These are phyloP conservation scores for Venturia aucupariae DNA, from an alignment of 2,329 filamentous ascomycete species.

Conservation along the genomic window DNA sequence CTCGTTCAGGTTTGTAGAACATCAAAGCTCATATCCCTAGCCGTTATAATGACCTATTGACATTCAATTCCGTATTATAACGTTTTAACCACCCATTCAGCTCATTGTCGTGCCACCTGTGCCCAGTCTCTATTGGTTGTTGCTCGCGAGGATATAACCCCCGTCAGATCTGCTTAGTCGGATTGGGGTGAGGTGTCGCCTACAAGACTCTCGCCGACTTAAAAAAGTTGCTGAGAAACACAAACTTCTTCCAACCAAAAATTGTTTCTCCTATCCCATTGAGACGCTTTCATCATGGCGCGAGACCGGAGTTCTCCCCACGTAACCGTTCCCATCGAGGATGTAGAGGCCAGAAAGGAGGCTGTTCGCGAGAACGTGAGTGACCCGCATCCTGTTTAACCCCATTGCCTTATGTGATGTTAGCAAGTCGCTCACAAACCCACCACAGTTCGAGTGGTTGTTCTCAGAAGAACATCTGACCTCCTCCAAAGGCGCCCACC, in stretches of 20 bases:
- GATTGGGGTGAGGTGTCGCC: not conserved
- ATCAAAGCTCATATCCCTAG: not conserved
- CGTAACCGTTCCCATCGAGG: not conserved
- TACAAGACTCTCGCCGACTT: not conserved
- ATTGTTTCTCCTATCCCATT: not conserved
- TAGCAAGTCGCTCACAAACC: not conserved
- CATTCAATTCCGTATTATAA: not conserved
- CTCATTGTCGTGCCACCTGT: not conserved
- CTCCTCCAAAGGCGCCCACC: not conserved
- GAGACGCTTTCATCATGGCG: not conserved
- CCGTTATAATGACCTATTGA: not conserved
- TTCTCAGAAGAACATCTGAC: constrained; percentile 34
- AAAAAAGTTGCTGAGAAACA: not conserved
- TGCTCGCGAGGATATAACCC: not conserved
- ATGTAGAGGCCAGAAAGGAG: not conserved
- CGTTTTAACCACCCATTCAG: not conserved
- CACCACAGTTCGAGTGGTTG: constrained; percentile 38
- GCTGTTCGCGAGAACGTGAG: not conserved
- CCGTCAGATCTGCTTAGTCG: not conserved
- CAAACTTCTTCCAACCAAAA: not conserved
- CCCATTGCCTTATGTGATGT: not conserved
- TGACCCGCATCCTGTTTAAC: not conserved
- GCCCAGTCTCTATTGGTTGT: not conserved
- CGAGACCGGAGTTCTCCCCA: no score
- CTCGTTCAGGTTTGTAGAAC: not conserved